Base-by-base conservation (phyloP, 352 stramenopile genomes). In the Blastocystis hominis region DNA sequence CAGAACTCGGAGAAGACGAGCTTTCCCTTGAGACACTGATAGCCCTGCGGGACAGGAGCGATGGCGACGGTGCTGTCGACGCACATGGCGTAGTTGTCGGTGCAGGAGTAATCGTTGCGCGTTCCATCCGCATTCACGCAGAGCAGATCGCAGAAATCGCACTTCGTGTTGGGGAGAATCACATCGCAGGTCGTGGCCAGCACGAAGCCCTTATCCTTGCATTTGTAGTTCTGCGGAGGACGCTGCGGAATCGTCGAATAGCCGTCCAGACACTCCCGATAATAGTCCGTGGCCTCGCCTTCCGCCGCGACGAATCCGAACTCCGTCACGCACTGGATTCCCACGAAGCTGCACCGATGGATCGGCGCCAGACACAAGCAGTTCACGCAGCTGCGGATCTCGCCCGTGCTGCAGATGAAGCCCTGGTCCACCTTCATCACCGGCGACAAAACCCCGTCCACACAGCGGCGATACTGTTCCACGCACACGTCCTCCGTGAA, bases 131-230 rank as follows among this genome's bases (percentile, higher is more conserved):
- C 77, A 44, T 87, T 87, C 24, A 87, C 77, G 44, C 77, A 87
- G 10, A 84, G 66, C 3, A 7, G 34, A 24, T 84, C 36, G 42
- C 72, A 84, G 72, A 84, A 84, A 44, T 63, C 40, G 42, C 72
- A 84, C 50, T 66, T 34, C 24, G 72, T 66, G 36, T 84, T 84
- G 50, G 72, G 72, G 30, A 84, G 56, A 13, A 84, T 47, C 24
- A 53, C 53, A 40, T 84, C 72, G 46, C 72, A 84, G 10, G 72
- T 68, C 15, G 72, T 84, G 20, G 72, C 44, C 30, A 84, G 42
- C 15, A 84, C 72, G 42, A 84, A 84, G n/a, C 72, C 72, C 50
- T 84, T 84, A n/a, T 84, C 72, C 55, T 84, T 84, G 46, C 72
- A 84, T 53, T 84, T 84, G 56, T 84, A 84, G 55, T 84, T 84